Conservation (phyloP, 2,329 filamentous ascomycete species). For the Fusarium compactum region DNA sequence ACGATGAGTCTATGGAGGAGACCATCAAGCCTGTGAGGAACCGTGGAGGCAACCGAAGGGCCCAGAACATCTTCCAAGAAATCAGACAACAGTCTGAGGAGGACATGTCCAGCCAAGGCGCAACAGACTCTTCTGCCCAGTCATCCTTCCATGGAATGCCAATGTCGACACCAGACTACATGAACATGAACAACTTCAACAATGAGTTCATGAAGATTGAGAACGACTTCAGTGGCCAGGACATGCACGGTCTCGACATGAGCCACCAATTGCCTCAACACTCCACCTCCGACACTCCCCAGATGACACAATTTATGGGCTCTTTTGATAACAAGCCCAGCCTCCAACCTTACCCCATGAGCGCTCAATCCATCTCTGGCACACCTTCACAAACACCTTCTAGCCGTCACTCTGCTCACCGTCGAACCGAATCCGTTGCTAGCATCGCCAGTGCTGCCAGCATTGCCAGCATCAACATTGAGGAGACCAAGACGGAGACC, state of each 20-base stretch:
- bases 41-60: conserved; percentile 56
- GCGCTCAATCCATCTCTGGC: conserved; percentile 35
- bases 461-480: conserved; percentile 72
- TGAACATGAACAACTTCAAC: conserved; percentile 64
- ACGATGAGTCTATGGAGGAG: conserved; percentile 75
- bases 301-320: conserved; percentile 57
- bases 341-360: conserved; percentile 50
- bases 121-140: conserved; percentile 63
- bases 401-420: conserved; percentile 55
- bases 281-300: conserved; percentile 65
- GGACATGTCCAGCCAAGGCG: conserved; percentile 66
- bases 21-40: conserved; percentile 69
- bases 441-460: conserved; percentile 69
- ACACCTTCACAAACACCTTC: conserved; percentile 31
- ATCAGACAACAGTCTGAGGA: conserved; percentile 69
- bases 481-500: conserved; percentile 78
- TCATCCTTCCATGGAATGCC: conserved; percentile 61
- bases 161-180: conserved; percentile 68
- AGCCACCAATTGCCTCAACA: conserved; percentile 60
- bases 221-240: conserved; percentile 51
- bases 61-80: conserved; percentile 68
- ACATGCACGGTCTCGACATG: conserved; percentile 56
- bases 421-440: conserved; percentile 70
- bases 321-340: conserved; percentile 60
- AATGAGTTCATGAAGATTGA: conserved; percentile 59